phyloP scores from a whole-genome alignment of 441 rosid species.

The Euphorbia schlechtendalii region DNA sequence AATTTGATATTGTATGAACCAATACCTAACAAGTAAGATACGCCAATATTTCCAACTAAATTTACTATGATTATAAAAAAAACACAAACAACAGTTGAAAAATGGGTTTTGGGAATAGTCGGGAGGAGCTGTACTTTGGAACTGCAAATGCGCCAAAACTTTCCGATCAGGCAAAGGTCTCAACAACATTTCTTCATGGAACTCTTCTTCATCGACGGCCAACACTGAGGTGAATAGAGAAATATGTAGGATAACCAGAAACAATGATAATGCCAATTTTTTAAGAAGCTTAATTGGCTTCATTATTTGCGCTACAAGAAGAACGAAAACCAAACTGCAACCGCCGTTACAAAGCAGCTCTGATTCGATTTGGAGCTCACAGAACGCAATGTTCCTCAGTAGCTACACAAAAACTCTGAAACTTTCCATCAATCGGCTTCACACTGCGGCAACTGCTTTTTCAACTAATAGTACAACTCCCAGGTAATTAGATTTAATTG shows the following conservation, averaged over 20 bases:
- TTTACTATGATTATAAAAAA: too few relatives aligned
- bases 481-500: too few relatives aligned
- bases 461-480: too few relatives aligned
- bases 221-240: constrained; percentile 32
- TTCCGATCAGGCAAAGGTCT: constrained; percentile 89
- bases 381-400: neutral
- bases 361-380: constrained; percentile 3
- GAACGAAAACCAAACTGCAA: neutral
- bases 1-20: too few relatives aligned
- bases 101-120: constrained; percentile 90
- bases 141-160: constrained; percentile 79
- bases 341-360: constrained; percentile 10
- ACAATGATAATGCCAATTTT: constrained; percentile 12
- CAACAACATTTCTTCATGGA: constrained; percentile 64
- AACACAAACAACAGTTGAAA: constrained; percentile 64
- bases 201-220: constrained; percentile 44
- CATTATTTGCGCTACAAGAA: neutral
- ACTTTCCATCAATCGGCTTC: neutral
- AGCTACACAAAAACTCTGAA: neutral
- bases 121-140: constrained; percentile 65
- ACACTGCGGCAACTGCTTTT: neutral
- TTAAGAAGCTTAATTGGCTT: constrained; percentile 27
- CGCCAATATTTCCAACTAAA: too few relatives aligned
- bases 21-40: too few relatives aligned
- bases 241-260: constrained; percentile 15